A percentile compares a stretch with the other conserved stretches of the same genome.
phyloP scores from a whole-genome alignment of 176 grass and related monocot genomes.

The Triticum monococcum region DNA sequence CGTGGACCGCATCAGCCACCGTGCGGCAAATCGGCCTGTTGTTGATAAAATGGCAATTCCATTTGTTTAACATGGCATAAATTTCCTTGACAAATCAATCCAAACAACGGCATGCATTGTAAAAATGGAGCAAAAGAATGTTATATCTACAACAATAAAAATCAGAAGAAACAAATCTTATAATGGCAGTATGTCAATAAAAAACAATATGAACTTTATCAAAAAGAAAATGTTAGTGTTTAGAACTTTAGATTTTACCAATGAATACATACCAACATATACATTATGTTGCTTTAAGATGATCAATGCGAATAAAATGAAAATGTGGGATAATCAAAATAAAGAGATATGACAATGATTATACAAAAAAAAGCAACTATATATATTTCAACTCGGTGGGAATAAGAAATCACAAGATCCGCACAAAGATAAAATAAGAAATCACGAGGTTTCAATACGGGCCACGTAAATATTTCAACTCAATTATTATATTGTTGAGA shows the following conservation, averaged over 20 bases:
- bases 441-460: background rate
- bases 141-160: background rate
- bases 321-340: background rate
- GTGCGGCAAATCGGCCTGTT: constrained; percentile 44
- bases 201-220: no score
- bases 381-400: no score
- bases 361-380: background rate
- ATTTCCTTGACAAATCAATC: background rate
- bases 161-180: no score
- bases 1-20: constrained; percentile 44
- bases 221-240: no score
- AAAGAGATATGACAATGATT: background rate
- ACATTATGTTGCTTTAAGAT: background rate
- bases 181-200: no score
- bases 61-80: background rate
- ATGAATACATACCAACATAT: background rate
- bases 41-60: background rate
- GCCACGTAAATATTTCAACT: background rate
- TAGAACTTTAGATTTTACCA: no score
- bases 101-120: no score
- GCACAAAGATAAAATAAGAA: background rate
- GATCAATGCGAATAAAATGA: background rate
- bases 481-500: background rate
- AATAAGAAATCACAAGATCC: background rate
- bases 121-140: background rate